phyloP scores from a whole-genome alignment of 257 asterid species.

The Echium plantagineum region DNA sequence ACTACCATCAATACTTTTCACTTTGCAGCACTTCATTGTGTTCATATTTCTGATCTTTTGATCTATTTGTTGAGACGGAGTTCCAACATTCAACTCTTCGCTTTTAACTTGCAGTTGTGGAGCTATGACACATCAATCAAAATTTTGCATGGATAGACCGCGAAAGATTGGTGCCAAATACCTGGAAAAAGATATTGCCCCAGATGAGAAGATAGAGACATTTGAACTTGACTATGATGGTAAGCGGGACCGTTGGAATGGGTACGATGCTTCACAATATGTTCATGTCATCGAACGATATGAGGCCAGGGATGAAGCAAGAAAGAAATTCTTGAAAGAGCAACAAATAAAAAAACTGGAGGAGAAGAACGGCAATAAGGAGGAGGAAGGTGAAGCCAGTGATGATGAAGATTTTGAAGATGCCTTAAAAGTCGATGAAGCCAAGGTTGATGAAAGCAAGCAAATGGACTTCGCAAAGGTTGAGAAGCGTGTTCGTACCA shows the following conservation, averaged over 20 bases:
- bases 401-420: conserved; percentile 84
- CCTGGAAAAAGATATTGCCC: conserved; percentile 54
- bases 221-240: conserved; percentile 97
- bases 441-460: conserved; percentile 95
- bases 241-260: conserved; percentile 94
- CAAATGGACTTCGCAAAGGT: conserved; percentile 99
- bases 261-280: conserved; percentile 80
- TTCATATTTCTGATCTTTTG: too few species aligned
- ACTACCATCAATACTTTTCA: neutral
- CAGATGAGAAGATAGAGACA: conserved; percentile 85
- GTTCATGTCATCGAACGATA: conserved; percentile 58
- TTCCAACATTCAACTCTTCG: neutral
- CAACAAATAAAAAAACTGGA: conserved; percentile 84
- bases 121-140: conserved; percentile 66
- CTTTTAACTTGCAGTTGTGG: conserved; percentile 57
- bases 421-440: conserved; percentile 77
- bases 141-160: conserved; percentile 77
- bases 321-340: conserved; percentile 73
- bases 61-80: too few species aligned
- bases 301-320: conserved; percentile 96
- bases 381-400: conserved; percentile 50
- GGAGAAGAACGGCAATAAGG: conserved; percentile 59
- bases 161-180: conserved; percentile 75
- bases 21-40: neutral
- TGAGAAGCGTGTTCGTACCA: conserved; percentile 97